These are phyloP conservation scores for Fusarium coffeatum DNA, from an alignment of 2,329 filamentous ascomycete genomes.

Conservation along the genomic window DNA sequence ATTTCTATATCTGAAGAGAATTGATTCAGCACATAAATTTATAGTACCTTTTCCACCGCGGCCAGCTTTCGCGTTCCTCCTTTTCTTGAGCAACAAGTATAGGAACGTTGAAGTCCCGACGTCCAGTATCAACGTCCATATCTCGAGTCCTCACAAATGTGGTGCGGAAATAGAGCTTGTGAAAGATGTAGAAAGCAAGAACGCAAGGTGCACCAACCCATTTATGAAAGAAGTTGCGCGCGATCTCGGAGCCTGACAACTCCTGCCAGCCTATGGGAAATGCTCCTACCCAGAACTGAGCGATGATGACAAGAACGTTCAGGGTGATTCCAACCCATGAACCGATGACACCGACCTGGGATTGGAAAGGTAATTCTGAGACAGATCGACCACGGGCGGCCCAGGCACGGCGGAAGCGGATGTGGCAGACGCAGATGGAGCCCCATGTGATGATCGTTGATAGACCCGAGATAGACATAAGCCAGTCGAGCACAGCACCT, in stretches of 20 bases:
- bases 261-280: conserved; percentile 73
- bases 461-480: conserved; percentile 78
- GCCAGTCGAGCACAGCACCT: conserved; percentile 78
- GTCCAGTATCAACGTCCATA: conserved; percentile 89
- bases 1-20: not conserved
- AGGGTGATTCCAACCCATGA: conserved; percentile 83
- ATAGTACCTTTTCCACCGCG: conserved; percentile 80
- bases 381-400: conserved; percentile 73
- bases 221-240: conserved; percentile 77
- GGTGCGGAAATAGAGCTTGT: conserved; percentile 82
- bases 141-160: conserved; percentile 73
- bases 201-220: conserved; percentile 79
- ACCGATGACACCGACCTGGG: conserved; percentile 81
- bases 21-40: conserved; percentile 73
- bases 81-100: conserved; percentile 83
- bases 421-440: conserved; percentile 89
- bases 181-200: conserved; percentile 73
- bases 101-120: conserved; percentile 84
- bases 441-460: conserved; percentile 83
- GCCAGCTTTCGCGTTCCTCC: conserved; percentile 78
- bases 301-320: conserved; percentile 79
- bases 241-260: conserved; percentile 59
- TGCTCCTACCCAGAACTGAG: conserved; percentile 89
- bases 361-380: conserved; percentile 82
- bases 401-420: conserved; percentile 91